Evolutionary conservation across 192 early-diverging fungal genomes (phyloP), one percentile per base, ranked within the genome.

Genomic region (Rhizophagus clarus): DNA sequence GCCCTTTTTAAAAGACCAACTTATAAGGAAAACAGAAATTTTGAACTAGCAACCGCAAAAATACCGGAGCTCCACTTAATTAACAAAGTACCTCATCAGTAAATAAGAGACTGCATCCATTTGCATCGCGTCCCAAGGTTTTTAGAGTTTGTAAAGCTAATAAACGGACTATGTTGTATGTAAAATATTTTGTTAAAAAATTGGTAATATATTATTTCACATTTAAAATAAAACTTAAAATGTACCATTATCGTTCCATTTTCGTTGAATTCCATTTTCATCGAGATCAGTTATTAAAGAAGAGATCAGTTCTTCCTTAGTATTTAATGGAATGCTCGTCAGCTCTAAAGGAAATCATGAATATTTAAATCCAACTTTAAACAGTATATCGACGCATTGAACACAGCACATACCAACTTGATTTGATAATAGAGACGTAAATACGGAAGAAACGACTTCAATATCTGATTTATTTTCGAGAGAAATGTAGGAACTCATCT

Each of bases 61-160:
- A n/a, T n/a, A n/a, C n/a, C n/a, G n/a, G n/a, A n/a, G n/a, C n/a
- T 32, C 32, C 32, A 3, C 32, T 32, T 32, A 40, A 0, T 7
- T 40, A 45, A 12, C 42, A 45, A 45, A 10, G 70, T 86, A 91
- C 90, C 82, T 84, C 61, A 64, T 88, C 85, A 28, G 89, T 82
- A 80, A 90, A 91, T 42, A 94, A 74, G 24, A 72, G 61, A 24
- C 89, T 89, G 76, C 90, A 88, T 32, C 92, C 92, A 45, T 83
- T 80, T 3, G 84, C 80, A 64, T 89, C 85, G 29, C 93, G 85
- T 10, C 87, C 89, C 28, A 94, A 79, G 20, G 89, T 84, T 80
- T 91, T 91, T 66, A 94, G 76, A 14, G 84, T 77, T 64, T 90
- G 81, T 37, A 94, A 77, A 20, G 88, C 90, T 56, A 82, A 42